phyloP scores from a whole-genome alignment of 441 rosid species.

The Melastoma candidum region DNA sequence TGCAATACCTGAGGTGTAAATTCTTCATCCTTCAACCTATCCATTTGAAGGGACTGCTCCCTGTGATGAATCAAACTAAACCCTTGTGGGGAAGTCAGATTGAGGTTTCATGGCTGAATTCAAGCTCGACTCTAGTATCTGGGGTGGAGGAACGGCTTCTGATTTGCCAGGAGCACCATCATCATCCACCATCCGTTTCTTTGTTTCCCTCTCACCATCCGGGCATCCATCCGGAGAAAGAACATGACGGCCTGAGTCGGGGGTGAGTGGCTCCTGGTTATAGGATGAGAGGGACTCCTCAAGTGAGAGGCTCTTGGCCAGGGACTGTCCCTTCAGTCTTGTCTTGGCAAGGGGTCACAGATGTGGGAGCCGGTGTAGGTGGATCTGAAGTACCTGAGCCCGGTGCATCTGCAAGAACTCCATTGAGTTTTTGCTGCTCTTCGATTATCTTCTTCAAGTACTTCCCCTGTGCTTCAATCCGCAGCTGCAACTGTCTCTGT shows the following conservation, averaged over 20 bases:
- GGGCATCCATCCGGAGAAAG: background rate
- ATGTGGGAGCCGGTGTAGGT: conserved; percentile 77
- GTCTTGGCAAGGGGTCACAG: conserved; percentile 68
- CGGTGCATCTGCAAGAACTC: conserved; percentile 53
- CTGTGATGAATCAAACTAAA: conserved; percentile 2
- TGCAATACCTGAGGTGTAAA: no score
- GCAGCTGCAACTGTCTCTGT: conserved; percentile 91
- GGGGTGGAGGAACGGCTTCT: background rate
- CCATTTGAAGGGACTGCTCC: background rate
- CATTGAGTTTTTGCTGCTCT: conserved; percentile 88
- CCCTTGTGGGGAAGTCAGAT: conserved; percentile 7
- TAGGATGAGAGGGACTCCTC: conserved; percentile 3
- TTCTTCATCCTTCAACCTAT: background rate
- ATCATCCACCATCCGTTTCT: conserved; percentile 1
- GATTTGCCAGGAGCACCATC: background rate
- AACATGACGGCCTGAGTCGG: conserved; percentile 4
- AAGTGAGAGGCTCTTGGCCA: conserved; percentile 4
- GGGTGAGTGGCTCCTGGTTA: conserved; percentile 8
- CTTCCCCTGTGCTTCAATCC: conserved; percentile 97
- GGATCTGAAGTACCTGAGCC: conserved; percentile 47
- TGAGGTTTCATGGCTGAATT: background rate
- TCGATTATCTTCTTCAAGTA: conserved; percentile 96
- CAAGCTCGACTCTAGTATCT: background rate
- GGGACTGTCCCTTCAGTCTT: conserved; percentile 55
- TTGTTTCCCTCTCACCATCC: conserved; percentile 1